These are phyloP conservation scores for Aspergillus aculeatus DNA, from an alignment of 2,329 filamentous ascomycete species.

Conservation along the genomic window DNA sequence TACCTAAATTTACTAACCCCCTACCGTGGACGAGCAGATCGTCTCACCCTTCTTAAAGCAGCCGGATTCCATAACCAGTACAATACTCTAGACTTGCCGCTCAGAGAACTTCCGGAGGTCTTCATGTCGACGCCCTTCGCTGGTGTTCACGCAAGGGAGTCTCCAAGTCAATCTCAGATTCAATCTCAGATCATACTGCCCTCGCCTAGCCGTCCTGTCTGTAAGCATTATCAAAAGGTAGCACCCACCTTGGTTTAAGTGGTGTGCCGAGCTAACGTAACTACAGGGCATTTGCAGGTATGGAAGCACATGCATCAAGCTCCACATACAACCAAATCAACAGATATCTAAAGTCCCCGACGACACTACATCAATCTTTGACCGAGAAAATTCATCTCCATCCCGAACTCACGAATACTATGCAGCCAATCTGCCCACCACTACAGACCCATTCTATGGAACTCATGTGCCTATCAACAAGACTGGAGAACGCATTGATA, in stretches of 20 bases:
- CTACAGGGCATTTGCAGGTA: conserved; percentile 34
- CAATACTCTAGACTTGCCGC: conserved; percentile 49
- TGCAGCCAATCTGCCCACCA: conserved; percentile 18
- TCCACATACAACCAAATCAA: conserved; percentile 31
- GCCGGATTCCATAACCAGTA: conserved; percentile 55
- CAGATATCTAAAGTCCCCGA: conserved; percentile 20
- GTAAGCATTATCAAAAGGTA: conserved; percentile 38
- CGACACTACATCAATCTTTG: conserved; percentile 14
- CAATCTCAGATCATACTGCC: conserved; percentile 7
- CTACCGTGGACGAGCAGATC: conserved; percentile 49
- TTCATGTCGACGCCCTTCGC: conserved; percentile 50
- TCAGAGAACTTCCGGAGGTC: conserved; percentile 53
- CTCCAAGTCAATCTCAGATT: background rate
- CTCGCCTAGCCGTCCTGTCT: conserved; percentile 22
- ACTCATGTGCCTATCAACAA: conserved; percentile 49
- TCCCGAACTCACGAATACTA: conserved; percentile 24
- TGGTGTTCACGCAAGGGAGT: background rate
- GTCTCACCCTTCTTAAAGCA: conserved; percentile 57
- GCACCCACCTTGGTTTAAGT: too few relatives aligned
- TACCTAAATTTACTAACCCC: conserved; percentile 59
- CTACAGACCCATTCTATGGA: conserved; percentile 18
- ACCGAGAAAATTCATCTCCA: background rate
- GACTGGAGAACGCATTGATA: conserved; percentile 49
- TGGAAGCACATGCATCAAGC: conserved; percentile 31
- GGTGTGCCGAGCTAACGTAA: conserved; percentile 1